Base-by-base conservation (phyloP, 805 yeast species). In the Wickerhamomyces bovis region DNA sequence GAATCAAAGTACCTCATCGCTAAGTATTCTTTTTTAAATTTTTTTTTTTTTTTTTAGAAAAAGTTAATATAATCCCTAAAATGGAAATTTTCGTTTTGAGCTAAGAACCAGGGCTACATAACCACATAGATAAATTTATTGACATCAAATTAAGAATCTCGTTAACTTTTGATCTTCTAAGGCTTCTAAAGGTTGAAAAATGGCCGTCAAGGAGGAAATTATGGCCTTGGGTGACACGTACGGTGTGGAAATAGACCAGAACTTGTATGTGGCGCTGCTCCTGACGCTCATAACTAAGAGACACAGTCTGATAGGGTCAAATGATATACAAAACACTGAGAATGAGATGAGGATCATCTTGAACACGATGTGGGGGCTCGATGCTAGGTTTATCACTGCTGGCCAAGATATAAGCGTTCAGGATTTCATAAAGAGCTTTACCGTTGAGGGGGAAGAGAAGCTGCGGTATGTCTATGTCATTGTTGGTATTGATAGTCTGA, bases 231-330 rank as follows among this genome's bases (percentile, higher is more conserved):
- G 20, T 9, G 18, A 33, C 12, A 16, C n/a, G 3, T 33, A 16
- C 11, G 36, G 36, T 4, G 36, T 33, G 20, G 20, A 33, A 3
- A 18, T 33, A 6, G 18, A n/a, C 12, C 36, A 33, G 36, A 33
- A 33, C 12, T 12, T 33, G 18, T 33, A 33, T 33, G 36, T 33
- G 36, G 36, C 36, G 18, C 16, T 33, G 8, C 20, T 33, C 12
- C 36, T 33, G 20, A 33, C 49, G 2, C n/a, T 50, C 2, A 51
- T 64, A 9, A 62, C 64, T 1, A 48, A 51, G 41, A 50, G 58
- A 15, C 60, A 62, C 44, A 44, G 64, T 15, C 31, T 61, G 7
- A 50, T 65, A 3, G 51, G 62, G 2, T 54, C 66, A 2, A 23
- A 47, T 7, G 53, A 57, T 16, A 46, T 51, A 0, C 9, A 15